Evolutionary conservation across 108 stramenopile species (phyloP).

Genomic region (Heterococcus sp.): DNA sequence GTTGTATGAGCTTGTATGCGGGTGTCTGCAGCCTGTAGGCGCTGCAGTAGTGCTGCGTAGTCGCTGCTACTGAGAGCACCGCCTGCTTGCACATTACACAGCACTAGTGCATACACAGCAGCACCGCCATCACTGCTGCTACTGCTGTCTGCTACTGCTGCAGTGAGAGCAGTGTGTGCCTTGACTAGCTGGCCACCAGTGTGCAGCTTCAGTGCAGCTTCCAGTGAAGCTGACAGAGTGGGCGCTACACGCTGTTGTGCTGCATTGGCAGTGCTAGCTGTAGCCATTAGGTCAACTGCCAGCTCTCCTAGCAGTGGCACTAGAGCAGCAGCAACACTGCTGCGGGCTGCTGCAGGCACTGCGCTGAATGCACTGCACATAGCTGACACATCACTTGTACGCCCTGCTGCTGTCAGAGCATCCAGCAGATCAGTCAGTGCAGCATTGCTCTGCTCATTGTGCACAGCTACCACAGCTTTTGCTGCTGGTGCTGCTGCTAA

Average conservation of each 20-base stretch:
- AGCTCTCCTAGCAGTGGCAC: neutral
- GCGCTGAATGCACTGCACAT: neutral
- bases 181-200: conserved; percentile 5
- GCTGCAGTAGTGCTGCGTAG: neutral
- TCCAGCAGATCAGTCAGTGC: neutral
- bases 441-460: neutral
- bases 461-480: too few species aligned
- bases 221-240: neutral
- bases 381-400: neutral
- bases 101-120: neutral
- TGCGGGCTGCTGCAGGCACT: neutral
- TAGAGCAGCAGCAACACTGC: neutral
- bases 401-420: conserved; percentile 1
- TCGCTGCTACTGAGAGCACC: neutral
- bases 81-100: conserved; percentile 20
- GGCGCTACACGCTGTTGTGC: neutral
- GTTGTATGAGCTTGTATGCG: neutral
- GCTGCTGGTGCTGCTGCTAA: neutral
- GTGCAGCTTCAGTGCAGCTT: conserved; percentile 2
- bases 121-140: neutral
- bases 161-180: conserved; percentile 4
- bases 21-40: too few species aligned
- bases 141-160: neutral
- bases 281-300: conserved; percentile 5
- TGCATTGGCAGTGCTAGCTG: neutral